Conservation (phyloP, 2,329 filamentous ascomycete genomes). For the Pyrenochaeta sp. region DNA sequence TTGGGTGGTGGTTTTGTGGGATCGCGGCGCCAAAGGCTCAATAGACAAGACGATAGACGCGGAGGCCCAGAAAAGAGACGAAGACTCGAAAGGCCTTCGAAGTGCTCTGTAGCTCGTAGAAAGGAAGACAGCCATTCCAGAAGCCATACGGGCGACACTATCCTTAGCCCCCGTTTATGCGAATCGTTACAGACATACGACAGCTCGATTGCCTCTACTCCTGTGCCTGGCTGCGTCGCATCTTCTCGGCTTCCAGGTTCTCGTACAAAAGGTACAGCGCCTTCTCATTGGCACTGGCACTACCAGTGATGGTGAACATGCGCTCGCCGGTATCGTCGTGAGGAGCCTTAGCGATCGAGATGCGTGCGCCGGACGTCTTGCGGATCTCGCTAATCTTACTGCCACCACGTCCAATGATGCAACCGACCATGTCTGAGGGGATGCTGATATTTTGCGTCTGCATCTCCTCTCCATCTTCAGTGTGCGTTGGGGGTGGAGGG, state of each 20-base stretch:
- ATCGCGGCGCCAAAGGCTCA: conserved; percentile 5
- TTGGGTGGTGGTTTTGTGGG: conserved; percentile 25
- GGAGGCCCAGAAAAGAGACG: conserved; percentile 3
- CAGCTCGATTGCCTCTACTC: conserved; percentile 50
- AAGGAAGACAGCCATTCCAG: neutral
- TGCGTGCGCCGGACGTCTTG: conserved; percentile 93
- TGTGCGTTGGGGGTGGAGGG: conserved; percentile 80
- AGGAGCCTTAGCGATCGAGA: conserved; percentile 96
- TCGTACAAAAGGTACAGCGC: conserved; percentile 96
- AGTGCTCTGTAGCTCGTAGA: conserved; percentile 2
- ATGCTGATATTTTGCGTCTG: conserved; percentile 99
- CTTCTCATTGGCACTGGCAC: conserved; percentile 90
- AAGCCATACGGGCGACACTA: conserved; percentile 1
- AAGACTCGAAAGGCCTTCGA: conserved; percentile 7
- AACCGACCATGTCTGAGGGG: conserved; percentile 98
- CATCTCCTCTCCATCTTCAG: conserved; percentile 96
- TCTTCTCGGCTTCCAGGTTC: conserved; percentile 99
- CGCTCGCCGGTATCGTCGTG: conserved; percentile 98
- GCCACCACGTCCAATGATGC: conserved; percentile 94
- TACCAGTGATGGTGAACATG: conserved; percentile 99
- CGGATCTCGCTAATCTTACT: conserved; percentile 99
- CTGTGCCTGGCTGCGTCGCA: conserved; percentile 82
- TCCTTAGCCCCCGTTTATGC: conserved; percentile 1
- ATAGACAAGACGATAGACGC: conserved; percentile 8
- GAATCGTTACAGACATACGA: neutral